These are phyloP conservation scores for Penicilliopsis zonata DNA, from an alignment of 495 filamentous ascomycete species.

Conservation along the genomic window DNA sequence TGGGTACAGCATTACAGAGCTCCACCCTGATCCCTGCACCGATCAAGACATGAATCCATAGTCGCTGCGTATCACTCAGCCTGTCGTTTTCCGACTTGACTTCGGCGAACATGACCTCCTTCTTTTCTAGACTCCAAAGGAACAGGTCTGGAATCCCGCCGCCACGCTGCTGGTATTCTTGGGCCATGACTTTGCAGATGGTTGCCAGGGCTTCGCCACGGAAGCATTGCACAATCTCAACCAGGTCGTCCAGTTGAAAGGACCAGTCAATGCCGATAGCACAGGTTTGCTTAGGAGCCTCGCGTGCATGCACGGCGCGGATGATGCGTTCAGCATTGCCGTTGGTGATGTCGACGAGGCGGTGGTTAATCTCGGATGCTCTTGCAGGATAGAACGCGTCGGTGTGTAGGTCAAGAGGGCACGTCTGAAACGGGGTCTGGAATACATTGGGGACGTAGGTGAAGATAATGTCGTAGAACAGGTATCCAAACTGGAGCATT, in stretches of 20 bases:
- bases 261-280: conserved; percentile 87
- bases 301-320: conserved; percentile 47
- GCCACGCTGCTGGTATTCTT: conserved; percentile 80
- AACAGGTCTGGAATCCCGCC: conserved; percentile 90
- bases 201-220: conserved; percentile 64
- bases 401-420: conserved; percentile 83
- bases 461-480: conserved; percentile 92
- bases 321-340: conserved; percentile 60
- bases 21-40: conserved; percentile 78
- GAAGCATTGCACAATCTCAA: conserved; percentile 74
- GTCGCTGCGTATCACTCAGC: conserved; percentile 86
- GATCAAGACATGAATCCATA: conserved; percentile 91
- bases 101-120: conserved; percentile 73
- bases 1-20: conserved; percentile 77
- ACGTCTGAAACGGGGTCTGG: conserved; percentile 88
- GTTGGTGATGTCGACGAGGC: conserved; percentile 73
- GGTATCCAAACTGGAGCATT: conserved; percentile 60
- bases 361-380: conserved; percentile 78
- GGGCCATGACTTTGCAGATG: conserved; percentile 85
- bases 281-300: conserved; percentile 61
- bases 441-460: conserved; percentile 93
- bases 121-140: conserved; percentile 53
- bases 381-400: conserved; percentile 85
- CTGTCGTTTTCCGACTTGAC: conserved; percentile 95
- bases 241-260: conserved; percentile 66